These are phyloP conservation scores for Chiua virens DNA, from an alignment of 768 basidiomycete genomes.

Conservation along the genomic window DNA sequence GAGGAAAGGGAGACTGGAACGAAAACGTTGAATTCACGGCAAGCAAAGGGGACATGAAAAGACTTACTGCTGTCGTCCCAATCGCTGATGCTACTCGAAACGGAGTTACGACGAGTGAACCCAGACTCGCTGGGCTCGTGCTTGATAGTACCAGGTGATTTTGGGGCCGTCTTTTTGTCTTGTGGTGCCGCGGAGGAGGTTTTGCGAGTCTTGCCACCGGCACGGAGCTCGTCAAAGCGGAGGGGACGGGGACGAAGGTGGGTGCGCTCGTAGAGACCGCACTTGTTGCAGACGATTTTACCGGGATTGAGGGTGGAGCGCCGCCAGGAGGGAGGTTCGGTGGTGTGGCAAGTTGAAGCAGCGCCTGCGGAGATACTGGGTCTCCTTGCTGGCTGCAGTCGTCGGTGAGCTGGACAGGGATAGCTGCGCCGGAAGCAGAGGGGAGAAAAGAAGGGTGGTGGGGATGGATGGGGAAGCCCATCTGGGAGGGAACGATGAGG, in stretches of 20 bases:
- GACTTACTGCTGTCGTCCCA: slow-evolving; percentile 79
- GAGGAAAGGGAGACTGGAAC: slow-evolving; percentile 33
- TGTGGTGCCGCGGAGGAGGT: slow-evolving; percentile 17
- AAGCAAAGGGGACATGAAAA: background rate
- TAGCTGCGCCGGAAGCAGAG: slow-evolving; percentile 36
- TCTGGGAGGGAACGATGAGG: slow-evolving; percentile 62
- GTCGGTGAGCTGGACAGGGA: slow-evolving; percentile 85
- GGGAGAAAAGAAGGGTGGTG: slow-evolving; percentile 43
- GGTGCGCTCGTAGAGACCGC: slow-evolving; percentile 87
- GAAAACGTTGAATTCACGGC: background rate
- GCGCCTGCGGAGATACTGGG: slow-evolving; percentile 82
- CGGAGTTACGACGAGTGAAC: slow-evolving; percentile 58
- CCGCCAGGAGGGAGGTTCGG: slow-evolving; percentile 87
- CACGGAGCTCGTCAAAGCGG: slow-evolving; percentile 84
- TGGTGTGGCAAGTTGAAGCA: slow-evolving; percentile 93
- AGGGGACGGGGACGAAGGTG: slow-evolving; percentile 80
- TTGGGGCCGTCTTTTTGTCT: slow-evolving; percentile 30
- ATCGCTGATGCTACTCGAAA: slow-evolving; percentile 64
- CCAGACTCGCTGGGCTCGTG: slow-evolving; percentile 59
- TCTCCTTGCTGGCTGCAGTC: slow-evolving; percentile 89
- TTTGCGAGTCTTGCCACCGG: slow-evolving; percentile 82
- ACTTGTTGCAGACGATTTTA: slow-evolving; percentile 95
- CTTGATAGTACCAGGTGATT: slow-evolving; percentile 49
- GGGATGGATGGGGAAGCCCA: slow-evolving; percentile 31
- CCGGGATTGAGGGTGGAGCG: slow-evolving; percentile 86